A percentile compares a stretch with the other conserved stretches of the same genome.
These are phyloP conservation scores for Metschnikowia sp. DNA, from an alignment of 805 yeast species.

Conservation along the genomic window DNA sequence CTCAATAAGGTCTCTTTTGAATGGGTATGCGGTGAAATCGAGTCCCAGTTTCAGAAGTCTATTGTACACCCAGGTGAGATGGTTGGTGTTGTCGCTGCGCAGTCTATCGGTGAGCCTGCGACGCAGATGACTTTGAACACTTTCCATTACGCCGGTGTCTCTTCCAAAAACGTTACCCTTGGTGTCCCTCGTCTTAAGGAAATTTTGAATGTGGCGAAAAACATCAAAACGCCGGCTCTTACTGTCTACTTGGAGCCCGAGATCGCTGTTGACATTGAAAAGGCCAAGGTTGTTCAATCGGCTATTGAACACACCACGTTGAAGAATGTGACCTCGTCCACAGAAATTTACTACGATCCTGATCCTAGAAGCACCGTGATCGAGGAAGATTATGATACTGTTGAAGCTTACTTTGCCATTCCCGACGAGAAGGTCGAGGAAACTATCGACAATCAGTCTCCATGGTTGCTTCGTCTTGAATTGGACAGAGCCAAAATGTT, in stretches of 20 bases:
- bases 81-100: slow-evolving; percentile 98
- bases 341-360: slow-evolving; percentile 96
- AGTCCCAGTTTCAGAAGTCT: slow-evolving; percentile 87
- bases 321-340: slow-evolving; percentile 92
- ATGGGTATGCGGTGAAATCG: slow-evolving; percentile 94
- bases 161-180: slow-evolving; percentile 96
- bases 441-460: slow-evolving; percentile 90
- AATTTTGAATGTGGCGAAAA: slow-evolving; percentile 96
- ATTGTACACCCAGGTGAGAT: slow-evolving; percentile 96
- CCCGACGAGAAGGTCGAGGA: slow-evolving; percentile 98
- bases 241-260: slow-evolving; percentile 87
- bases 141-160: slow-evolving; percentile 99
- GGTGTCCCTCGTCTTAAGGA: slow-evolving; percentile 99
- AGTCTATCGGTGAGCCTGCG: slow-evolving; percentile 98
- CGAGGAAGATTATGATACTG: slow-evolving; percentile 95
- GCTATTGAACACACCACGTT: slow-evolving; percentile 96
- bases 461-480: slow-evolving; percentile 96
- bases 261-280: slow-evolving; percentile 83
- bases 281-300: slow-evolving; percentile 91
- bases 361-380: slow-evolving; percentile 97
- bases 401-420: slow-evolving; percentile 93
- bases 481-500: slow-evolving; percentile 98
- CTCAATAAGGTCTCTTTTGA: slow-evolving; percentile 83
- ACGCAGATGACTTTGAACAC: slow-evolving; percentile 93
- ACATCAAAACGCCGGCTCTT: slow-evolving; percentile 98